A percentile compares a stretch with the other conserved stretches of the same genome.
phyloP scores from a whole-genome alignment of 2,329 filamentous ascomycete genomes.

The Pseudogymnoascus sp. region DNA sequence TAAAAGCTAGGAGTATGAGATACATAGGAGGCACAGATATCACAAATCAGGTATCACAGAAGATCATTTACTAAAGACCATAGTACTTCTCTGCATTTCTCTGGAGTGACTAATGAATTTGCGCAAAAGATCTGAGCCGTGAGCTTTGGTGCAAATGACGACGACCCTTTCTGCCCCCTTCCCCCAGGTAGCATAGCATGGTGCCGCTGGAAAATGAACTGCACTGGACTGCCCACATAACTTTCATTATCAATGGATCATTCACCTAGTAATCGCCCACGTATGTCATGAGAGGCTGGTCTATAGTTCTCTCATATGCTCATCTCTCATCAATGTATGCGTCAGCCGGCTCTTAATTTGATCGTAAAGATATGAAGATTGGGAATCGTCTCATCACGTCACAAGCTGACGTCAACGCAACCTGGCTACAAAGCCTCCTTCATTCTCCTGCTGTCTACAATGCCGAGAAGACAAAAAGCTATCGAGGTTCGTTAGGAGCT shows the following conservation, averaged over 20 bases:
- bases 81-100: slow-evolving; percentile 9
- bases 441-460: slow-evolving; percentile 42
- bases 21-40: neutral
- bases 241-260: slow-evolving; percentile 9
- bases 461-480: slow-evolving; percentile 75
- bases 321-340: slow-evolving; percentile 12
- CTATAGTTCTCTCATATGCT: slow-evolving; percentile 10
- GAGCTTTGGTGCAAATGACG: neutral
- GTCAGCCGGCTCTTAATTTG: slow-evolving; percentile 5
- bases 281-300: slow-evolving; percentile 8
- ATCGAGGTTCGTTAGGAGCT: slow-evolving; percentile 17
- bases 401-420: slow-evolving; percentile 28
- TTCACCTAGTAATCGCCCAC: slow-evolving; percentile 6
- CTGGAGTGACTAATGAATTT: slow-evolving; percentile 7
- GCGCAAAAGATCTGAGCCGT: slow-evolving; percentile 8
- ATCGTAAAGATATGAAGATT: slow-evolving; percentile 8
- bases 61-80: neutral
- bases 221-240: slow-evolving; percentile 3
- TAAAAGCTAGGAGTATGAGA: neutral
- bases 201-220: neutral
- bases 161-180: neutral
- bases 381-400: slow-evolving; percentile 14
- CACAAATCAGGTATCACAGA: neutral
- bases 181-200: neutral
- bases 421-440: slow-evolving; percentile 25